Evolutionary conservation across 768 basidiomycete genomes (phyloP).

Genomic region (Tremella fuciformis): DNA sequence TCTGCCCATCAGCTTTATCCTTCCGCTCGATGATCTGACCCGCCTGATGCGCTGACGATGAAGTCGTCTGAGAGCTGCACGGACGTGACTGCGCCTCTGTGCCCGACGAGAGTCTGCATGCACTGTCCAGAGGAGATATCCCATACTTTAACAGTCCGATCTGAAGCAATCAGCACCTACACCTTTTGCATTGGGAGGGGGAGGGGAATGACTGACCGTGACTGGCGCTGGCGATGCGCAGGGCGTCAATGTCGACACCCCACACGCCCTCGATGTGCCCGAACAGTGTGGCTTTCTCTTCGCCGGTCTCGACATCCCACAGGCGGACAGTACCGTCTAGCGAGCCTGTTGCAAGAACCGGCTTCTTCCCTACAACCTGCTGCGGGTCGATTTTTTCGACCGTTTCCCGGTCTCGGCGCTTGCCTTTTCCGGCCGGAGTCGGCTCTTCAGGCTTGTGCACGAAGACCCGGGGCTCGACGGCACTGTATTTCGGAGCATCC

Average conservation of each 20-base stretch:
- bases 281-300: constrained; percentile 76
- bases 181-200: not conserved
- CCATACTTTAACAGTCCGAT: constrained; percentile 71
- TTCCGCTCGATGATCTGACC: not conserved
- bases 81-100: constrained; percentile 90
- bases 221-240: constrained; percentile 85
- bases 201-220: constrained; percentile 62
- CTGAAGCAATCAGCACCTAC: constrained; percentile 18
- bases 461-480: constrained; percentile 33
- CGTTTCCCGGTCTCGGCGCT: constrained; percentile 1
- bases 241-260: constrained; percentile 87
- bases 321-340: constrained; percentile 93
- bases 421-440: not conserved
- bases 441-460: constrained; percentile 24
- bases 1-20: constrained; percentile 54
- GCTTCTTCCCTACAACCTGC: constrained; percentile 34
- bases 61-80: constrained; percentile 88
- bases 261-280: constrained; percentile 99
- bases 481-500: not conserved
- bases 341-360: constrained; percentile 77
- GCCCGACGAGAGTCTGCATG: constrained; percentile 84
- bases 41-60: constrained; percentile 80
- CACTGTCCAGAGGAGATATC: constrained; percentile 83
- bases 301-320: constrained; percentile 89
- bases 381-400: constrained; percentile 9